Base-by-base conservation (phyloP, 1,139 yeast species). In the Maudiozyma humilis region DNA sequence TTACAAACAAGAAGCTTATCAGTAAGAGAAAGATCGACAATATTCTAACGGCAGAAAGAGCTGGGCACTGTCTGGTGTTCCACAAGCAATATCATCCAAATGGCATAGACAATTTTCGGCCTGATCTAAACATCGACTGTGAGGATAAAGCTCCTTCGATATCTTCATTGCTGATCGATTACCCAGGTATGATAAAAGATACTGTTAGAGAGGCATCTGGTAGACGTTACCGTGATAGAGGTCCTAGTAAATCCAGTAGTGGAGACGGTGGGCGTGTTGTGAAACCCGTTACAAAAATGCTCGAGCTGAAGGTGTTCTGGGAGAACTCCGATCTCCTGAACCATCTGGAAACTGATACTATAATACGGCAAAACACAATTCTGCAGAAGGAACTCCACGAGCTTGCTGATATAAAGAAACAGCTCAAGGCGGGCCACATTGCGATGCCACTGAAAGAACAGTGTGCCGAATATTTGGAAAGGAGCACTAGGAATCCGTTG, bases 41-140 rank as follows among this genome's bases (percentile, higher is more conserved):
- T 20, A 44, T 48, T 29, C 42, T 52, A 4, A 45, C 43, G 20
- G 46, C 60, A 15, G 65, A 60, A 38, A 47, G 53, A 34, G 60
- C 63, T 8, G 56, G 56, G 18, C 65, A 60, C 43, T 56, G 60
- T 38, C 40, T 54, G 10, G 48, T 60, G 12, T 61, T 59, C 46
- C 64, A 61, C 42, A 50, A 49, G 30, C 42, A 48, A 29, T 45
- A 40, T 4, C 57, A 56, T 30, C 38, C 39, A 6, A 40, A 47
- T 10, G 49, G 46, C 7, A 37, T 38, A 16, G 44, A 45, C 4
- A 34, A 35, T 14, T 59, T 43, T 41, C 46, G 63, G 42, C 63
- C 64, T 3, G 64, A 60, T 43, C 36, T 56, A 7, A 42, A 52
- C 7, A 25, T 50, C 10, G 46, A 50, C 40, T 60, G 65, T 42